A percentile compares a stretch with the other conserved stretches of the same genome.
Conservation (phyloP, 768 basidiomycete species). For the Amanita pallidorosea region DNA sequence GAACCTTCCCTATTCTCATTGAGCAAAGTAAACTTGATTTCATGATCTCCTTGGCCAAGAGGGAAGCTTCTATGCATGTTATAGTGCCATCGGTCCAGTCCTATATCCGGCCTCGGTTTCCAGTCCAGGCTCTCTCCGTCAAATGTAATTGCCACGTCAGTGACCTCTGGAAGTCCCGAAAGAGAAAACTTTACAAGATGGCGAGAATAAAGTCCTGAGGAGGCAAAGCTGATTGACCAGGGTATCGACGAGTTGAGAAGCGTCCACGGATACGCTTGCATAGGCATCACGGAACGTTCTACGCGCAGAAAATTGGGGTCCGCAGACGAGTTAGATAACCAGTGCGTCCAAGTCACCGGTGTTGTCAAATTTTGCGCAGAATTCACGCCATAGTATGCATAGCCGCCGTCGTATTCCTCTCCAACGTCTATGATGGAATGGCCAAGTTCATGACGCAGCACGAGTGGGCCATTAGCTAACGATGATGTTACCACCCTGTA, state of each 20-base stretch:
- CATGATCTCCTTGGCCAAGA: constrained; percentile 42
- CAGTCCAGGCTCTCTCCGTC: constrained; percentile 54
- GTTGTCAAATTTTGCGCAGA: constrained; percentile 32
- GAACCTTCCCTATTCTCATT: constrained; percentile 35
- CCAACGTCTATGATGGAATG: constrained; percentile 74
- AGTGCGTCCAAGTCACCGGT: constrained; percentile 58
- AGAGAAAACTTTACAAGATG: constrained; percentile 62
- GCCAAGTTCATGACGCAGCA: constrained; percentile 71
- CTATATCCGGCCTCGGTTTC: constrained; percentile 44
- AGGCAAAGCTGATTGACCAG: constrained; percentile 51
- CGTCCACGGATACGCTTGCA: constrained; percentile 71
- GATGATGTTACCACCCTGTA: constrained; percentile 68
- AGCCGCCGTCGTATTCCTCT: constrained; percentile 79
- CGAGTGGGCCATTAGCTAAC: constrained; percentile 58
- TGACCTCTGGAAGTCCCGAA: constrained; percentile 48
- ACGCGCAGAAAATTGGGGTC: constrained; percentile 21
- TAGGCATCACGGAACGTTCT: constrained; percentile 64
- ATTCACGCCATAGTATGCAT: constrained; percentile 62
- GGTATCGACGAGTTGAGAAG: constrained; percentile 49
- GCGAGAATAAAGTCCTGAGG: constrained; percentile 52
- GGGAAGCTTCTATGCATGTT: constrained; percentile 34
- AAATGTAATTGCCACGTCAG: constrained; percentile 45
- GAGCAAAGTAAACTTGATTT: constrained; percentile 45
- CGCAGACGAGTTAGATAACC: constrained; percentile 38
- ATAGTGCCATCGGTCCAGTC: constrained; percentile 70